Conservation (phyloP, 2,329 filamentous ascomycete genomes). For the Aspergillus aculeatus region DNA sequence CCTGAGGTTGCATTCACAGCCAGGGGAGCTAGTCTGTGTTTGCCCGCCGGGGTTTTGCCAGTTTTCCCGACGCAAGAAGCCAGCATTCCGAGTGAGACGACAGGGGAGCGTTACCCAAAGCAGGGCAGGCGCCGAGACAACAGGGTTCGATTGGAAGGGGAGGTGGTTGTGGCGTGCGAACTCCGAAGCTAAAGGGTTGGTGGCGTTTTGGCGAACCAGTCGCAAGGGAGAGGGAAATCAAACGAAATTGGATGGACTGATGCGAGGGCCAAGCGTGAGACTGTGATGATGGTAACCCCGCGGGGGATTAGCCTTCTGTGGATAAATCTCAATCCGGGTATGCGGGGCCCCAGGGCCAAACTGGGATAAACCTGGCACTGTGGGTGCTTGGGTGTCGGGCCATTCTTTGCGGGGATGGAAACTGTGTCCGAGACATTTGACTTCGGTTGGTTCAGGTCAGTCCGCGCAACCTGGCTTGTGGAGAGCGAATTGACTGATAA, state of each 20-base stretch:
- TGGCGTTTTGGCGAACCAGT: neutral
- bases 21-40: neutral
- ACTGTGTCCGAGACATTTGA: too few relatives aligned
- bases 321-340: neutral
- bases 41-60: neutral
- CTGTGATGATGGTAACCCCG: neutral
- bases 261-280: neutral
- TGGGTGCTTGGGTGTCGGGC: neutral
- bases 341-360: constrained; percentile 5
- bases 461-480: neutral
- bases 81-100: neutral
- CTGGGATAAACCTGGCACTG: neutral
- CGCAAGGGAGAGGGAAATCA: neutral
- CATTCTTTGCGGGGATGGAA: too few relatives aligned
- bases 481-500: neutral
- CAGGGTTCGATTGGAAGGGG: neutral
- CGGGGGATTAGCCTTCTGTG: neutral
- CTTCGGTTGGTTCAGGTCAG: too few relatives aligned
- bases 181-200: neutral
- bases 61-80: neutral
- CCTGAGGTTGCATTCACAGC: neutral
- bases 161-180: neutral
- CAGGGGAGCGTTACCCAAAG: neutral
- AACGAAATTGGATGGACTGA: neutral
- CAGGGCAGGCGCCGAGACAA: neutral